Evolutionary conservation across 2,329 filamentous ascomycete species (phyloP).

Genomic region (Phialophora macrospora): DNA sequence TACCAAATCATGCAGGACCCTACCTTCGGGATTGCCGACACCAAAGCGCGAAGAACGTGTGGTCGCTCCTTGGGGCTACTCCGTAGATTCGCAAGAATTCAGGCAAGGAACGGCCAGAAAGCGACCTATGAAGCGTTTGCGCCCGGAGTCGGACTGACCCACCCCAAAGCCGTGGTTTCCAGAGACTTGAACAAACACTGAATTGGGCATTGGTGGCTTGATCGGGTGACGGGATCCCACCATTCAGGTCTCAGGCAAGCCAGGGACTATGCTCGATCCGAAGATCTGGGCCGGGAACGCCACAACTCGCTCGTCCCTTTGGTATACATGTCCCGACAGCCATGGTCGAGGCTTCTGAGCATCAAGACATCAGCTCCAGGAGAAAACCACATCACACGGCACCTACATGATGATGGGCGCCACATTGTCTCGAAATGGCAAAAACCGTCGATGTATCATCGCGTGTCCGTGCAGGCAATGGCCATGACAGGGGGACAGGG

Average conservation of each 20-base stretch:
- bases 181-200: conserved; percentile 11
- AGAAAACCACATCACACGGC: conserved; percentile 8
- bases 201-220: conserved; percentile 2
- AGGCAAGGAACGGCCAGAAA: background rate
- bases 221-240: conserved; percentile 1
- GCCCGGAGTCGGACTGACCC: background rate
- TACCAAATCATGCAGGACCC: conserved; percentile 10
- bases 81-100: background rate
- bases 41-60: background rate
- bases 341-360: background rate
- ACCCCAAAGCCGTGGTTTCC: background rate
- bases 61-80: background rate
- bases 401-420: background rate
- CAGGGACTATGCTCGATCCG: background rate
- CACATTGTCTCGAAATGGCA: conserved; percentile 8
- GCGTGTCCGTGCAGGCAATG: background rate
- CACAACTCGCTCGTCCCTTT: background rate
- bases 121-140: background rate
- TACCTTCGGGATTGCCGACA: conserved; percentile 11
- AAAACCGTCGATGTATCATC: conserved; percentile 1
- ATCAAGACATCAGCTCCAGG: background rate
- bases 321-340: background rate
- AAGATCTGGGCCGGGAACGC: background rate
- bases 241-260: conserved; percentile 4
- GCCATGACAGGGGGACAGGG: background rate